Evolutionary conservation across 768 basidiomycete species (phyloP).

Genomic region (Pulveroboletus sp.): DNA sequence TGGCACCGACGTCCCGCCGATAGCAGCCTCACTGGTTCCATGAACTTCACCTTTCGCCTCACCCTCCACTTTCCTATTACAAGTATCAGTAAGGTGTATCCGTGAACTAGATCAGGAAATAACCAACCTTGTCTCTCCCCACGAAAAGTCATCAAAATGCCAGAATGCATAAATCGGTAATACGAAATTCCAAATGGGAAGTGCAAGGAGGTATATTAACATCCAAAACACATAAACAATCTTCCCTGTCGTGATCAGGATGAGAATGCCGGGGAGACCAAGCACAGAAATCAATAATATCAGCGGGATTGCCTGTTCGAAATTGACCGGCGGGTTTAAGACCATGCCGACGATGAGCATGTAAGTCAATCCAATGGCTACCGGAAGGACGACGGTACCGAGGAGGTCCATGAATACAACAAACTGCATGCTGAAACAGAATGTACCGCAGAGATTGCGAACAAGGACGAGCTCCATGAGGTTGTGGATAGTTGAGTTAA

Average conservation of each 20-base stretch:
- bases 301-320: slow-evolving; percentile 91
- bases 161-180: slow-evolving; percentile 95
- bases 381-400: slow-evolving; percentile 87
- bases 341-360: slow-evolving; percentile 79
- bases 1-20: slow-evolving; percentile 64
- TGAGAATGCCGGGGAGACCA: slow-evolving; percentile 88
- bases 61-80: slow-evolving; percentile 84
- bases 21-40: slow-evolving; percentile 53
- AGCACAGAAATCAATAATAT: slow-evolving; percentile 86
- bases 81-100: slow-evolving; percentile 8
- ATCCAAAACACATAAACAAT: slow-evolving; percentile 98
- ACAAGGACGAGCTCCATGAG: slow-evolving; percentile 98
- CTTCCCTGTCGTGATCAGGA: slow-evolving; percentile 91
- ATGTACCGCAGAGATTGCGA: slow-evolving; percentile 95
- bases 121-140: slow-evolving; percentile 94
- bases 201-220: slow-evolving; percentile 85
- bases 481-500: slow-evolving; percentile 99
- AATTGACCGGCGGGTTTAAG: slow-evolving; percentile 73
- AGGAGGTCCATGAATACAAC: slow-evolving; percentile 96
- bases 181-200: slow-evolving; percentile 96
- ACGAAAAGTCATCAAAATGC: slow-evolving; percentile 99
- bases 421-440: slow-evolving; percentile 99
- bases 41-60: slow-evolving; percentile 80
- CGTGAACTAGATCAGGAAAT: neutral
- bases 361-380: slow-evolving; percentile 90